Conservation (phyloP, 805 yeast species). For the Pichia manshurica region DNA sequence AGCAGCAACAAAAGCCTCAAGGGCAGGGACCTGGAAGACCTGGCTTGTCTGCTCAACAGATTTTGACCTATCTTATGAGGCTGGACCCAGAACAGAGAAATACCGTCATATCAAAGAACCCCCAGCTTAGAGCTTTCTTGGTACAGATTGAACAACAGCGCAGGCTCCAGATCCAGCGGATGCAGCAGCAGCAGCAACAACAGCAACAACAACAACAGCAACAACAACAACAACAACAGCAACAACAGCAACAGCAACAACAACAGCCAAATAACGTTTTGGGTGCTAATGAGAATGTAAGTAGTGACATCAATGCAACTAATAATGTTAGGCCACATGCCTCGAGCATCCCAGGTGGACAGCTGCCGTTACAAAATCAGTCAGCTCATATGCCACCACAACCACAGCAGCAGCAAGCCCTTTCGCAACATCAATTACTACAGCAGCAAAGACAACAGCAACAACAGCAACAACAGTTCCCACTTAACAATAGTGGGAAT, state of each 20-base stretch:
- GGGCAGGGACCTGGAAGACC: slow-evolving; percentile 11
- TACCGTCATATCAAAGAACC: slow-evolving; percentile 28
- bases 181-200: slow-evolving; percentile 12
- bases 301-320: not conserved
- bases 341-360: not conserved
- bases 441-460: no score
- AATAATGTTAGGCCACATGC: not conserved
- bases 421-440: slow-evolving; percentile 3
- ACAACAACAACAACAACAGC: slow-evolving; percentile 9
- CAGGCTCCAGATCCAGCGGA: slow-evolving; percentile 23
- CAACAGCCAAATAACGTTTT: slow-evolving; percentile 4
- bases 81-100: slow-evolving; percentile 34
- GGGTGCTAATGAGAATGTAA: no score
- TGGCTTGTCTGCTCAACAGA: slow-evolving; percentile 24
- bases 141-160: slow-evolving; percentile 32
- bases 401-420: slow-evolving; percentile 11
- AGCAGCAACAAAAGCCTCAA: not conserved
- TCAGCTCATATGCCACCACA: slow-evolving; percentile 4
- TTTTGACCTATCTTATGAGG: slow-evolving; percentile 30
- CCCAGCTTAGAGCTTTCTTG: slow-evolving; percentile 29
- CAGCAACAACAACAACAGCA: slow-evolving; percentile 12
- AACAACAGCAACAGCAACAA: slow-evolving; percentile 14
- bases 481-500: no score
- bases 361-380: slow-evolving; percentile 2
- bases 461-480: no score